Conservation (phyloP, 2,329 filamentous ascomycete genomes). For the Nemania sp. region DNA sequence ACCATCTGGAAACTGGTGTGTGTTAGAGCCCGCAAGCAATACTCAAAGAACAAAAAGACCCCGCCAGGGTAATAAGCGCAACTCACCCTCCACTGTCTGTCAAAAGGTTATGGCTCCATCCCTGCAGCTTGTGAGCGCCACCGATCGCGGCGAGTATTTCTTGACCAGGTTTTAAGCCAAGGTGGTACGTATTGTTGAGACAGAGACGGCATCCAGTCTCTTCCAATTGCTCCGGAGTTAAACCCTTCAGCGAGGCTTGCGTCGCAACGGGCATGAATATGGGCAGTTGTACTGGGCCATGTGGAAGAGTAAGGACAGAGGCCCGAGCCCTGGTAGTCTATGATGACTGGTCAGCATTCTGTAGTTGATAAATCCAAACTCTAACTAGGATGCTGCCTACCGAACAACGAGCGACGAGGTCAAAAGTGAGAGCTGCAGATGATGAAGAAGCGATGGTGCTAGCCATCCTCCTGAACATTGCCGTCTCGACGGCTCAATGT, state of each 20-base stretch:
- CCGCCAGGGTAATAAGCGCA: conserved; percentile 33
- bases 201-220: conserved; percentile 87
- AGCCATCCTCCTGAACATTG: conserved; percentile 46
- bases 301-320: conserved; percentile 82
- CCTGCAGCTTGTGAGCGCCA: conserved; percentile 91
- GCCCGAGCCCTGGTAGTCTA: conserved; percentile 94
- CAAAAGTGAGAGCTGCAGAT: conserved; percentile 73
- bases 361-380: not conserved
- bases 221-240: conserved; percentile 90
- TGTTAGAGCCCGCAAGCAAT: conserved; percentile 12
- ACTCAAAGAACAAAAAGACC: conserved; percentile 28
- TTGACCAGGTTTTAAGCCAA: conserved; percentile 93
- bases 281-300: conserved; percentile 86
- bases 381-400: conserved; percentile 53
- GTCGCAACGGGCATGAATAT: conserved; percentile 99
- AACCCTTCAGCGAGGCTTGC: conserved; percentile 90
- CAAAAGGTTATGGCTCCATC: conserved; percentile 93
- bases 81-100: conserved; percentile 75
- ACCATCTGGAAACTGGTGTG: conserved; percentile 94
- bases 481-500: conserved; percentile 4
- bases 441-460: conserved; percentile 51
- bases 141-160: conserved; percentile 83
- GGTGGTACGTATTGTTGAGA: conserved; percentile 96
- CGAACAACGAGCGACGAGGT: conserved; percentile 77
- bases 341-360: conserved; percentile 2